Base-by-base conservation (phyloP, 2,329 filamentous ascomycete genomes). In the Emericellopsis cladophorae region DNA sequence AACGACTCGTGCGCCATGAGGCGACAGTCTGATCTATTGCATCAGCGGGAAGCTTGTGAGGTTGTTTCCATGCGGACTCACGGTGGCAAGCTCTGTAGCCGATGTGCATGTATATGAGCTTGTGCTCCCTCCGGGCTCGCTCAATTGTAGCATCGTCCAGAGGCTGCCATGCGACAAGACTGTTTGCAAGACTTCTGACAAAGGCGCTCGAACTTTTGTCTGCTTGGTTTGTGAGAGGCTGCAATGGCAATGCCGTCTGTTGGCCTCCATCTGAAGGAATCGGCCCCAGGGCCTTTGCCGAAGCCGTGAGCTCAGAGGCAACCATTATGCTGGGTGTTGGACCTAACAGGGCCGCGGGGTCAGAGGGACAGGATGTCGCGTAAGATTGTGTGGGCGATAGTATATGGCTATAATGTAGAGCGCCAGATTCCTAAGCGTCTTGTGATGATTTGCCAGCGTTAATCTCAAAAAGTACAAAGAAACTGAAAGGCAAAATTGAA, bases 61-160 rank as follows among this genome's bases (percentile, higher is more conserved):
- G 29, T 31, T 21, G 31, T 31, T 32, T 39, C 36, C 37, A n/a
- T 31, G 33, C 60, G 40, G 29, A 33, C 82, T 56, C 65, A 92
- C 92, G 94, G 65, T 96, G 90, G 58, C 92, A 96, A 34, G 92
- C 88, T 16, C 84, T 84, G 66, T 95, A 98, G 38, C 92, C 92
- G 54, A 96, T 89, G 57, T 90, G 93, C 46, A 96, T 68, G 56
- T 95, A 96, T 44, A 98, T 80, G 44, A 95, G 70, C 54, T 88
- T 84, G 60, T 96, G 93, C 50, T 89, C 78, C 50, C 70, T 76
- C 58, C 77, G 83, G 14, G 92, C 90, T 37, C 88, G 70, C 47
- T 75, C 74, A 41, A 95, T 69, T 14, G 86, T 78, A 53, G 88
- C 80, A 18, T 81, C 71, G 49, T 82, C 82, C 70, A 94, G 85